Conservation (phyloP, 2,329 filamentous ascomycete species). For the Camptophora hylomeconis region DNA sequence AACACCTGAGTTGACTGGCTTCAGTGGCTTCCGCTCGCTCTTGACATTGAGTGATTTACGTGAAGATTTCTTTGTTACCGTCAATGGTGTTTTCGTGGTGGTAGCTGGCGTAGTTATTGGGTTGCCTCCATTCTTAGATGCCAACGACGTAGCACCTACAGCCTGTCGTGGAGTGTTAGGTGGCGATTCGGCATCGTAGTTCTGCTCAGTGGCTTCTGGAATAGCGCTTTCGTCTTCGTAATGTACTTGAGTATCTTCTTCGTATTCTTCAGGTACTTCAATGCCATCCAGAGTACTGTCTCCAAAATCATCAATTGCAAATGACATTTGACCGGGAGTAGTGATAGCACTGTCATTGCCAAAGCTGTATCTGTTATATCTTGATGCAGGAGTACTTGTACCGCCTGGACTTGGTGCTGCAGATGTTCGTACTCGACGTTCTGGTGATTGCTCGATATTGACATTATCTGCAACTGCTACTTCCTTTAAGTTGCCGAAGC, state of each 20-base stretch:
- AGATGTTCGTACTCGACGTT: conserved; percentile 3
- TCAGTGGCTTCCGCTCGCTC: conserved; percentile 12
- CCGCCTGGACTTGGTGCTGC: conserved; percentile 1
- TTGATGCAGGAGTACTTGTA: background rate
- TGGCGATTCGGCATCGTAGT: too few relatives aligned
- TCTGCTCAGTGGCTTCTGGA: too few relatives aligned
- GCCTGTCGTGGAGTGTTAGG: too few relatives aligned
- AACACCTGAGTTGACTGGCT: conserved; percentile 23
- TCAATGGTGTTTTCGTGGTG: conserved; percentile 6
- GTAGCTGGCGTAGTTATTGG: conserved; percentile 5
- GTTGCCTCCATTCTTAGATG: conserved; percentile 3
- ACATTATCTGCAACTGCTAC: background rate
- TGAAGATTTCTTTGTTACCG: conserved; percentile 2
- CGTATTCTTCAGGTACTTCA: conserved; percentile 11
- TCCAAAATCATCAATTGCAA: conserved; percentile 14
- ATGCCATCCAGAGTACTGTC: conserved; percentile 15
- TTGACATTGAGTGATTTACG: conserved; percentile 3
- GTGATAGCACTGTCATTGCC: conserved; percentile 5
- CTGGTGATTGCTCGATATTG: background rate
- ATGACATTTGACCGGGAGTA: conserved; percentile 14
- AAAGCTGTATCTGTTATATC: too few relatives aligned
- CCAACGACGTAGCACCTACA: background rate
- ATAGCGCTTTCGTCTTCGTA: conserved; percentile 9
- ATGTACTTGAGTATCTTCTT: conserved; percentile 2
- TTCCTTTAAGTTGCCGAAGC: background rate